Percentiles rank a stretch among this genome's conserved stretches.
Conservation (phyloP, 169 alveolate genomes). For the Cryptosporidium sp. region DNA sequence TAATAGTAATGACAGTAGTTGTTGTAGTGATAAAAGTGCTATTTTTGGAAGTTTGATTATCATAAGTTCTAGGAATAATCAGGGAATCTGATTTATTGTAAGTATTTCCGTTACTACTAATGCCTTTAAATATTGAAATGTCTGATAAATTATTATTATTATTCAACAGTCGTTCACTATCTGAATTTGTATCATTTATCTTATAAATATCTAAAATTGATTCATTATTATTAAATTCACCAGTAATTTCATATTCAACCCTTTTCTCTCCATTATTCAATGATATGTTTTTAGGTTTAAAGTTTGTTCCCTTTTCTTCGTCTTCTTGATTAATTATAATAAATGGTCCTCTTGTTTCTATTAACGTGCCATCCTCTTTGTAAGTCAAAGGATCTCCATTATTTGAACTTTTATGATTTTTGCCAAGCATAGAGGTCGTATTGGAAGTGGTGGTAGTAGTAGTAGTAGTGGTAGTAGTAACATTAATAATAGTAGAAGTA, state of each 20-base stretch:
- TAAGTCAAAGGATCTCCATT: background rate
- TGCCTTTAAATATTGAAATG: background rate
- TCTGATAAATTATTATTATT: background rate
- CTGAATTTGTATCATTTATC: background rate
- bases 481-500: background rate
- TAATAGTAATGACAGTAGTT: background rate
- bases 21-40: too few relatives aligned
- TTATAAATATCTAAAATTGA: background rate
- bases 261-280: background rate
- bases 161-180: background rate
- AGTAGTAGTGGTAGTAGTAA: background rate
- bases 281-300: background rate
- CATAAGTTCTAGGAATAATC: background rate
- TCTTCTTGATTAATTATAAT: background rate
- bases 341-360: slow-evolving; percentile 1
- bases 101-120: background rate
- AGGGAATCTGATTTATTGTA: background rate
- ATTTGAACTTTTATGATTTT: background rate
- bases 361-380: background rate
- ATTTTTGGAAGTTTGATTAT: too few relatives aligned
- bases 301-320: background rate
- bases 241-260: background rate
- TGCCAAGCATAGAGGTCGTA: background rate
- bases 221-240: background rate
- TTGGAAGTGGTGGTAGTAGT: background rate